Conservation (phyloP, 1,284 basidiomycete genomes). For the Tylopilus orsonianus region DNA sequence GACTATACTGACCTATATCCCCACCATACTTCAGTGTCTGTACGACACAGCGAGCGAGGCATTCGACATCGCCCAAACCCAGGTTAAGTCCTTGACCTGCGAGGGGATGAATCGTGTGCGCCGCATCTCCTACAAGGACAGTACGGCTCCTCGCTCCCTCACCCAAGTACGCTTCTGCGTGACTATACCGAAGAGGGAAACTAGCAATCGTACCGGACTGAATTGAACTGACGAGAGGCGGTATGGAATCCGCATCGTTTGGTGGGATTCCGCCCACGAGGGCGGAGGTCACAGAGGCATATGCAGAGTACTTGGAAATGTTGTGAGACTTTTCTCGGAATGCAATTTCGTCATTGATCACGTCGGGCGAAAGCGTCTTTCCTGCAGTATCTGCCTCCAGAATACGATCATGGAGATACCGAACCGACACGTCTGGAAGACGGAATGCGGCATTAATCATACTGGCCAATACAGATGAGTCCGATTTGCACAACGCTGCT, state of each 20-base stretch:
- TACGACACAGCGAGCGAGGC: slow-evolving; percentile 64
- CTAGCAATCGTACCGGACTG: slow-evolving; percentile 81
- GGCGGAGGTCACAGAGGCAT: slow-evolving; percentile 48
- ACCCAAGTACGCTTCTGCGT: slow-evolving; percentile 87
- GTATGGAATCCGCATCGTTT: slow-evolving; percentile 61
- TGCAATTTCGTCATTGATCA: slow-evolving; percentile 57
- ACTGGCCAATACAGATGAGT: slow-evolving; percentile 61
- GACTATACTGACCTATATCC: slow-evolving; percentile 67
- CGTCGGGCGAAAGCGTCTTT: slow-evolving; percentile 41
- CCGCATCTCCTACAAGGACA: slow-evolving; percentile 93
- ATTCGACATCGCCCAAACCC: slow-evolving; percentile 84
- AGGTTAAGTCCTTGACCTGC: slow-evolving; percentile 97
- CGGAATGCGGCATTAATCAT: slow-evolving; percentile 94
- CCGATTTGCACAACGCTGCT: slow-evolving; percentile 67
- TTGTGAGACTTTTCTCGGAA: slow-evolving; percentile 70
- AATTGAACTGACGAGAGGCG: slow-evolving; percentile 74
- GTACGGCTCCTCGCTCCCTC: slow-evolving; percentile 67
- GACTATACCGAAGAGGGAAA: slow-evolving; percentile 88
- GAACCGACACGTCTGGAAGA: slow-evolving; percentile 75
- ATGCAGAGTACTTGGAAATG: slow-evolving; percentile 61
- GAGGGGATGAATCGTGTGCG: slow-evolving; percentile 95
- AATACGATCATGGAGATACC: slow-evolving; percentile 65
- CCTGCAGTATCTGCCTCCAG: slow-evolving; percentile 52
- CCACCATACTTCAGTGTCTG: slow-evolving; percentile 59
- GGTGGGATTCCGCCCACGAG: slow-evolving; percentile 55